Conservation (phyloP, 306 rosid species). For the Coriaria nepalensis region DNA sequence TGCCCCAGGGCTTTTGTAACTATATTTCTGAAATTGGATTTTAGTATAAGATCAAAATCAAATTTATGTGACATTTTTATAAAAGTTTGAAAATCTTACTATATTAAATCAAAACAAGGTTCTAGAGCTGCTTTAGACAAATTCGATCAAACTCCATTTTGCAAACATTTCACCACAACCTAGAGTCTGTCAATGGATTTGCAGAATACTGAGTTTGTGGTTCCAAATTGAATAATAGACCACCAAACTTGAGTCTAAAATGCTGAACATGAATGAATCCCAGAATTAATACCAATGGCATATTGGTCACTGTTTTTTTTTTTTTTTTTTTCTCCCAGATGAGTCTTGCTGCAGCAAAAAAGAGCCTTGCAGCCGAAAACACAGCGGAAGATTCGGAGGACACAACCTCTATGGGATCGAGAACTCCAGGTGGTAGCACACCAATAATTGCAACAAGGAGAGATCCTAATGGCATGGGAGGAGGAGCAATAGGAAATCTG, state of each 20-base stretch:
- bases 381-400: conserved; percentile 55
- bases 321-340: conserved; percentile 25
- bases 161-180: too few species aligned
- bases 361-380: conserved; percentile 54
- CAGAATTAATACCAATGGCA: not conserved
- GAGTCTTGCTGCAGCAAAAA: conserved; percentile 81
- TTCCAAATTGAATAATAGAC: too few species aligned
- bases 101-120: too few species aligned
- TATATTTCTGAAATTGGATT: not conserved
- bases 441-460: conserved; percentile 43
- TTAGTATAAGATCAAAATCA: too few species aligned
- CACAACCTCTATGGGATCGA: conserved; percentile 51
- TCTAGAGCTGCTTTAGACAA: too few species aligned
- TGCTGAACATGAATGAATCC: not conserved
- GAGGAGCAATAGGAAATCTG: conserved; percentile 36
- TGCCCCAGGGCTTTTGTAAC: not conserved
- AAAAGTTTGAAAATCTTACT: too few species aligned
- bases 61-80: too few species aligned
- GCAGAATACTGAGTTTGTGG: too few species aligned
- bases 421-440: conserved; percentile 60
- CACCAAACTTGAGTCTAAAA: too few species aligned
- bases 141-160: too few species aligned
- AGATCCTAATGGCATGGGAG: conserved; percentile 37
- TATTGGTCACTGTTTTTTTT: not conserved
- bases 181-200: too few species aligned